phyloP scores from a whole-genome alignment of 164 flowering plant genomes.

The Tinospora cordifolia region DNA sequence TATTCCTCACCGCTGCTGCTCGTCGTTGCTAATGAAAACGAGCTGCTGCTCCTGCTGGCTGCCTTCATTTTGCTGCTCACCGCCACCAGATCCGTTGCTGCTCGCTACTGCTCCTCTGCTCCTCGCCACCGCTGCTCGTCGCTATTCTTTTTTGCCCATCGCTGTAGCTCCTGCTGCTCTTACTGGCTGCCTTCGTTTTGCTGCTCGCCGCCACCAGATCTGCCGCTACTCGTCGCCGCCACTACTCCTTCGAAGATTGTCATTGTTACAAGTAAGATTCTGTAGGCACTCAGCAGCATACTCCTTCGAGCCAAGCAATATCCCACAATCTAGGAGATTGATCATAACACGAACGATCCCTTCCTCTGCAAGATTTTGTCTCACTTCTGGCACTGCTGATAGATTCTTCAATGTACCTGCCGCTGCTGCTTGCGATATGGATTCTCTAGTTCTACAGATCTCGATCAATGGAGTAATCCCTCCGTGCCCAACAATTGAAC shows the following conservation, averaged over 20 bases:
- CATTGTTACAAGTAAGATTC: conserved; percentile 66
- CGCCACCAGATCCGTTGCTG: no score
- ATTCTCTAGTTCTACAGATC: conserved; percentile 57
- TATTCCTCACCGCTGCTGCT: no score
- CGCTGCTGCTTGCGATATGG: conserved; percentile 72
- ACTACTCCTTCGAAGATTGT: conserved; percentile 40
- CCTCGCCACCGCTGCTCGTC: no score
- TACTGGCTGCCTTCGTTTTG: no score
- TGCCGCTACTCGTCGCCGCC: no score
- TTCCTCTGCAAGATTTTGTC: conserved; percentile 60
- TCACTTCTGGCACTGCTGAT: conserved; percentile 72
- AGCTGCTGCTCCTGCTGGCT: no score
- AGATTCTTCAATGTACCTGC: conserved; percentile 71
- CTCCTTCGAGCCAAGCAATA: conserved; percentile 67
- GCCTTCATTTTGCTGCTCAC: no score
- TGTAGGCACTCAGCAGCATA: conserved; percentile 88
- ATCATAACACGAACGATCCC: conserved; percentile 67
- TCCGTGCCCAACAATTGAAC: conserved; percentile 78
- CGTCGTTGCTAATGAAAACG: no score
- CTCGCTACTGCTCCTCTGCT: no score
- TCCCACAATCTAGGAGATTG: conserved; percentile 62
- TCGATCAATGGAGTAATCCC: conserved; percentile 74
- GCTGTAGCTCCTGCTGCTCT: no score
- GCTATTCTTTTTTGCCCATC: no score
- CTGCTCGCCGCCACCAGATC: no score